These are phyloP conservation scores for Ustilago vetiveriae DNA, from an alignment of 1,284 basidiomycete genomes.

Conservation along the genomic window DNA sequence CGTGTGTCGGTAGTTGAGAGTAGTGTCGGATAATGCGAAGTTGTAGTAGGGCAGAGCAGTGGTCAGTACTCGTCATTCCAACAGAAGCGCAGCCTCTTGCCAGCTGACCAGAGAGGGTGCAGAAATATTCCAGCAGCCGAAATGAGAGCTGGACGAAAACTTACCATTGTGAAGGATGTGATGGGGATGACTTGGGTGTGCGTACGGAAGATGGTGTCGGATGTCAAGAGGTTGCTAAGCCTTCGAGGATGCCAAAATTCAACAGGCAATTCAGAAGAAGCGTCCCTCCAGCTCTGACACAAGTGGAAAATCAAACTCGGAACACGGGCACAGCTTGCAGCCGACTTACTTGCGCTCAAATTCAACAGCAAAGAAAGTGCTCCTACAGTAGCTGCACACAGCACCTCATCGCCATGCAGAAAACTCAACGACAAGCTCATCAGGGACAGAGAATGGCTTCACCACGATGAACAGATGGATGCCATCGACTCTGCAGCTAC, in stretches of 20 bases:
- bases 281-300: background rate
- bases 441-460: too few species aligned
- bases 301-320: conserved; percentile 22
- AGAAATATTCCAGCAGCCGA: background rate
- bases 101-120: too few species aligned
- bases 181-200: background rate
- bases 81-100: background rate
- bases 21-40: conserved; percentile 3
- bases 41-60: background rate
- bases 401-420: too few species aligned
- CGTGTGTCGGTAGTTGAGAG: background rate
- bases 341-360: background rate
- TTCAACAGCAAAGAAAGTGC: too few species aligned
- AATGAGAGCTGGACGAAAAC: background rate
- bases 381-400: too few species aligned
- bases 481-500: too few species aligned
- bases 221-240: background rate
- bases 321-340: conserved; percentile 15
- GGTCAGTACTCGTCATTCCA: background rate
- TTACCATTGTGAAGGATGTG: conserved; percentile 29
- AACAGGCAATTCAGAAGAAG: conserved; percentile 15
- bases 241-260: background rate
- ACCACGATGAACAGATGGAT: too few species aligned
- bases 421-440: too few species aligned
- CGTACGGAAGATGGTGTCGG: conserved; percentile 7